These are phyloP conservation scores for Chloris gayana DNA, from an alignment of 176 grass and related monocot species.

Conservation along the genomic window DNA sequence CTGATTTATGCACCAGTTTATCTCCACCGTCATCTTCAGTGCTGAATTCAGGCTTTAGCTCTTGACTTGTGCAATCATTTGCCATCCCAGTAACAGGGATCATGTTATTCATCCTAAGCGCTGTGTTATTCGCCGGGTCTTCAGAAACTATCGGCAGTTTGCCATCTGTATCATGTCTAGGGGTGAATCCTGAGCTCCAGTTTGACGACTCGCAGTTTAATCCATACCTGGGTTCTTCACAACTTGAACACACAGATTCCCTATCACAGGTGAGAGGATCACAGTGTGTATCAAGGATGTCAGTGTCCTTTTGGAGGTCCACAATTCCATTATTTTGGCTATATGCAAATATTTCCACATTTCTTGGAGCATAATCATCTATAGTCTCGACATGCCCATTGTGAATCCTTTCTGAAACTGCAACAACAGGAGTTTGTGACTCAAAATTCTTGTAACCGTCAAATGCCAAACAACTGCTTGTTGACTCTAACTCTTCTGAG, in stretches of 20 bases:
- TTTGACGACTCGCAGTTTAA: slow-evolving; percentile 6
- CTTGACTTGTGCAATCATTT: background rate
- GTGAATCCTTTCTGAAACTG: slow-evolving; percentile 11
- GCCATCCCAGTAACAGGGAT: background rate
- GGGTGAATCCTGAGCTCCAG: slow-evolving; percentile 21
- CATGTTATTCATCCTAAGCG: background rate
- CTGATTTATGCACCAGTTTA: background rate
- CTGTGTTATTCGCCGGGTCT: background rate
- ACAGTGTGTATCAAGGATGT: background rate
- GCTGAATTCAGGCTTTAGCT: slow-evolving; percentile 27
- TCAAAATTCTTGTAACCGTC: slow-evolving; percentile 19
- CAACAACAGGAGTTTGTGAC: background rate
- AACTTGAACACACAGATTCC: slow-evolving; percentile 50
- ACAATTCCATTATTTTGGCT: background rate
- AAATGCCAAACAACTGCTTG: slow-evolving; percentile 3
- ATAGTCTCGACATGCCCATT: background rate
- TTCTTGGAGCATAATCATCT: slow-evolving; percentile 1
- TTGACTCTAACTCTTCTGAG: slow-evolving; percentile 36
- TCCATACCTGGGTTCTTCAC: slow-evolving; percentile 24
- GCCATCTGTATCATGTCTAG: background rate
- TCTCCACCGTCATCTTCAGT: slow-evolving; percentile 8
- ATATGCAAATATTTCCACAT: slow-evolving; percentile 5
- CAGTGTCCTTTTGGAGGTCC: slow-evolving; percentile 34
- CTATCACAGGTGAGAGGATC: slow-evolving; percentile 24
- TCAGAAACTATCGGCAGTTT: slow-evolving; percentile 33